phyloP scores from a whole-genome alignment of 1,284 basidiomycete species.

The Apiotrichum brassicae region DNA sequence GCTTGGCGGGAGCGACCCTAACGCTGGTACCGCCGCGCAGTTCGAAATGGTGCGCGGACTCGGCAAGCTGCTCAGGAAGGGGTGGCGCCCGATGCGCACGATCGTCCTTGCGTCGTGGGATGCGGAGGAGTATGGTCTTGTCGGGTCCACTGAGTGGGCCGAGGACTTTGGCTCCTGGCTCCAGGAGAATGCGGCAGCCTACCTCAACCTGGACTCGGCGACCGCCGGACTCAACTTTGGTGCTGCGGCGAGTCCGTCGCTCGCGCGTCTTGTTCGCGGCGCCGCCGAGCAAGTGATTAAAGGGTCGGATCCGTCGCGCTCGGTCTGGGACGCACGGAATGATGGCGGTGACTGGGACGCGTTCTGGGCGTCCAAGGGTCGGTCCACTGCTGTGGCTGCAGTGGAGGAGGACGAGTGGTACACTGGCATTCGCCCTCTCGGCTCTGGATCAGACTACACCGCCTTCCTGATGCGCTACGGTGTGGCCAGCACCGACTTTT shows the following conservation, averaged over 20 bases:
- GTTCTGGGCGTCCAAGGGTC: neutral
- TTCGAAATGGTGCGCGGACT: slow-evolving; percentile 79
- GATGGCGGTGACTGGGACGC: slow-evolving; percentile 36
- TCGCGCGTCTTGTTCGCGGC: slow-evolving; percentile 64
- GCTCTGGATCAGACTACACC: slow-evolving; percentile 62
- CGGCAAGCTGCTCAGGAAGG: slow-evolving; percentile 61
- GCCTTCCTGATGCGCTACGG: slow-evolving; percentile 58
- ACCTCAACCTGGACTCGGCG: slow-evolving; percentile 72
- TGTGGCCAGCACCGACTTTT: slow-evolving; percentile 47
- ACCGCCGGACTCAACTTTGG: slow-evolving; percentile 61
- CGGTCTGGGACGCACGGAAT: slow-evolving; percentile 41
- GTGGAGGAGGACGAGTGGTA: neutral
- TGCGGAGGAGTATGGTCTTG: slow-evolving; percentile 84
- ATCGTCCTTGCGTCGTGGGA: slow-evolving; percentile 89
- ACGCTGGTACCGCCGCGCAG: slow-evolving; percentile 77
- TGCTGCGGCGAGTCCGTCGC: slow-evolving; percentile 51
- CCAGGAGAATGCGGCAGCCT: slow-evolving; percentile 66
- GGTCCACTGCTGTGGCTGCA: neutral
- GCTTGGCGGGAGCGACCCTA: slow-evolving; percentile 75
- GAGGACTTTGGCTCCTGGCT: slow-evolving; percentile 85
- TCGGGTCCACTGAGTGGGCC: slow-evolving; percentile 82
- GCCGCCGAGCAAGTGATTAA: slow-evolving; percentile 65
- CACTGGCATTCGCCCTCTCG: slow-evolving; percentile 22
- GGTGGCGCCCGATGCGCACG: slow-evolving; percentile 85
- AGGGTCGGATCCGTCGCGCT: slow-evolving; percentile 35